Conservation (phyloP, 1,284 basidiomycete species). For the Tranzscheliella williamsii region DNA sequence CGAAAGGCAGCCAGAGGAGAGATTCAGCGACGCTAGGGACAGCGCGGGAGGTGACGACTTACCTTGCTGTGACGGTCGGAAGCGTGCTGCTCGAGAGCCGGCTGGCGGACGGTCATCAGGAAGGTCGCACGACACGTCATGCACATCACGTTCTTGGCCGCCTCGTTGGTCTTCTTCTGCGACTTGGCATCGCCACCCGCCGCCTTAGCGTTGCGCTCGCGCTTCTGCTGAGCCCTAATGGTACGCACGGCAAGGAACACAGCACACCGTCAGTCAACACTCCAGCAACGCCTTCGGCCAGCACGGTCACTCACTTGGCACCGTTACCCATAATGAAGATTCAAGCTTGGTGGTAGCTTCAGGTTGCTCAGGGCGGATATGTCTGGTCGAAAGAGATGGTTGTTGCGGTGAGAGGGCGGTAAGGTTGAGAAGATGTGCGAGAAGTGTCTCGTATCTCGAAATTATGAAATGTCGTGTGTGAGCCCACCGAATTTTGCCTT, state of each 20-base stretch:
- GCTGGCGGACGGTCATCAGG: constrained; percentile 63
- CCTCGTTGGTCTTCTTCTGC: constrained; percentile 60
- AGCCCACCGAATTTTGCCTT: no score
- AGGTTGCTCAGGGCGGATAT: no score
- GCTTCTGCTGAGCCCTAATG: constrained; percentile 57
- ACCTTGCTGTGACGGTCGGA: constrained; percentile 53
- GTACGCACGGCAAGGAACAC: no score
- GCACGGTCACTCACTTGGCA: constrained; percentile 38
- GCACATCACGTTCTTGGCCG: constrained; percentile 64
- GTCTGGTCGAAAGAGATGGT: neutral
- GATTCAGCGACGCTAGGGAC: neutral
- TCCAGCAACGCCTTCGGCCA: neutral
- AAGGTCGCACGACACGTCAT: constrained; percentile 64
- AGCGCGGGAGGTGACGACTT: constrained; percentile 1
- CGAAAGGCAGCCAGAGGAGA: neutral
- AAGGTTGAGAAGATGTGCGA: no score
- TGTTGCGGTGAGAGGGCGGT: no score
- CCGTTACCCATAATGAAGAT: constrained; percentile 48
- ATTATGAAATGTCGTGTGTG: no score
- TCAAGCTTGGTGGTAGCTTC: no score
- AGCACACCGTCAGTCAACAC: no score
- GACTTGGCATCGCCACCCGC: constrained; percentile 49
- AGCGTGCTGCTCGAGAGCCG: constrained; percentile 55
- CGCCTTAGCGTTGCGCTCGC: constrained; percentile 56
- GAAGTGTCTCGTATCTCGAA: no score